Conservation (phyloP, 345 rosid species). For the Eucalyptus marginata region DNA sequence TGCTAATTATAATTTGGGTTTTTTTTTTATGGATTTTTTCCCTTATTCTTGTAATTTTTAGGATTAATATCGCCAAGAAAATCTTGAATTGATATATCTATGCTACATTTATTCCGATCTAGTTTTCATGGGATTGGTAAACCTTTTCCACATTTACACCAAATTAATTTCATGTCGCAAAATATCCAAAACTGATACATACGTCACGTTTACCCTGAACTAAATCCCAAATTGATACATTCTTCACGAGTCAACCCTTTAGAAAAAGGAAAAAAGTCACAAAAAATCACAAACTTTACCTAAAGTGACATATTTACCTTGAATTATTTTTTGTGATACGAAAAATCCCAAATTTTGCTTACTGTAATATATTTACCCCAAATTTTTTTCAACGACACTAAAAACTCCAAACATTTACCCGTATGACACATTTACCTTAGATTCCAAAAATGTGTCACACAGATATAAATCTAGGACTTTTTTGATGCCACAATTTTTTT, state of each 20-base stretch:
- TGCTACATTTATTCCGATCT: background rate
- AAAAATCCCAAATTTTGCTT: no score
- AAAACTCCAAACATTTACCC: no score
- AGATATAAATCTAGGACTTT: no score
- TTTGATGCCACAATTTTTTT: no score
- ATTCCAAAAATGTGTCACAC: no score
- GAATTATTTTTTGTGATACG: no score
- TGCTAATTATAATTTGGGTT: background rate
- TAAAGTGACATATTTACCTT: fast-evolving
- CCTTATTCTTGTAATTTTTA: background rate
- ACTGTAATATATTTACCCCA: no score
- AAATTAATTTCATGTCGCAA: background rate
- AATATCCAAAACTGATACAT: background rate
- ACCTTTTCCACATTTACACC: background rate
- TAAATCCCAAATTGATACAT: background rate
- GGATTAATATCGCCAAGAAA: background rate
- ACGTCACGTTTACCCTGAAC: background rate
- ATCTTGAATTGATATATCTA: background rate
- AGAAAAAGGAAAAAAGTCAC: background rate
- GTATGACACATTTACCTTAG: no score
- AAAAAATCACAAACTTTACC: no score
- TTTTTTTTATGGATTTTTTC: background rate
- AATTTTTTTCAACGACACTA: no score
- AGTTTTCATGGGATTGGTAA: background rate
- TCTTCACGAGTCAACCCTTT: background rate